Evolutionary conservation across 2,329 filamentous ascomycete species (phyloP).

Genomic region (Cladosporium oxysporum): DNA sequence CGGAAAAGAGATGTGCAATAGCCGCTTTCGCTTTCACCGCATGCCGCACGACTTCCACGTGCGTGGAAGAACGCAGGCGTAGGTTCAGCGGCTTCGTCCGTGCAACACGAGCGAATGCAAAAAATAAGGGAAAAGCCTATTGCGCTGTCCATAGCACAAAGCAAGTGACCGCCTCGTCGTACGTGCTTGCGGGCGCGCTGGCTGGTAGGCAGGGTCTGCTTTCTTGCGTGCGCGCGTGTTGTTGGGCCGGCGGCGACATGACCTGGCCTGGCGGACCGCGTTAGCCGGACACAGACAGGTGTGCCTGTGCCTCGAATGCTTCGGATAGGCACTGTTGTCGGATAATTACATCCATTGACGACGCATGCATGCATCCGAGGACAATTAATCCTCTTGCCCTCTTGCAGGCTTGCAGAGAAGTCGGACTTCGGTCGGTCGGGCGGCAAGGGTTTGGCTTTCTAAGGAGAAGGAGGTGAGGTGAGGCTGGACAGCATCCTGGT

Average conservation of each 20-base stretch:
- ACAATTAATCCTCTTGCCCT: background rate
- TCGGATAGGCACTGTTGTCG: background rate
- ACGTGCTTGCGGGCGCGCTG: background rate
- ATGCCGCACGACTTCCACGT: background rate
- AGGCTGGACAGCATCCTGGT: background rate
- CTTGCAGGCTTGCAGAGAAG: background rate
- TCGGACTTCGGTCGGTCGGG: background rate
- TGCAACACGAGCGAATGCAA: background rate
- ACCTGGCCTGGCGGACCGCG: background rate
- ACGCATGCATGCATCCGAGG: constrained; percentile 6
- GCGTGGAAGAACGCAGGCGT: background rate
- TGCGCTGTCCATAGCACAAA: background rate
- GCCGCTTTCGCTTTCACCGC: background rate
- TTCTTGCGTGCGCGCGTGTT: background rate
- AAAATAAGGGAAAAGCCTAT: background rate
- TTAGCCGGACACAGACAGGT: background rate
- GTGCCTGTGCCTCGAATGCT: background rate
- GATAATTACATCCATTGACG: constrained; percentile 1
- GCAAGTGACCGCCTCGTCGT: background rate
- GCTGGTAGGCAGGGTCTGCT: background rate
- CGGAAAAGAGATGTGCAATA: background rate
- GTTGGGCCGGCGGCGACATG: background rate
- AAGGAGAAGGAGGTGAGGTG: constrained; percentile 6
- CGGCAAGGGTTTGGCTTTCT: background rate
- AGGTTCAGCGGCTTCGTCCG: background rate